Evolutionary conservation across 345 rosid species (phyloP).

Genomic region (Sonneratia alba): DNA sequence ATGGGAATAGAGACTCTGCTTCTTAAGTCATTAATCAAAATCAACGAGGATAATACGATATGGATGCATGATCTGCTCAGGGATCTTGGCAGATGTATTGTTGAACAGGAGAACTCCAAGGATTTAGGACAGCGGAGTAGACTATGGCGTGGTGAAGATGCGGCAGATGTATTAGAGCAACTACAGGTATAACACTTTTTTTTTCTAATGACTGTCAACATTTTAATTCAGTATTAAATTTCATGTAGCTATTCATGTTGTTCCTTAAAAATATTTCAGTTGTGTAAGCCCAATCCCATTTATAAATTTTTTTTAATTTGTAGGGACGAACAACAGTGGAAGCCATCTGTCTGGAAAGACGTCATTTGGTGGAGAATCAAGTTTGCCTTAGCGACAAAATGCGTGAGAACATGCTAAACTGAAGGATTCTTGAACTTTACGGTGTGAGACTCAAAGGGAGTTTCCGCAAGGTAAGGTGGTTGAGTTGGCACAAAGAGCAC

Average conservation of each 20-base stretch:
- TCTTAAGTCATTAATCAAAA: not conserved
- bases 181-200: not conserved
- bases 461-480: no score
- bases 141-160: not conserved
- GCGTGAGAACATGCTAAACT: no score
- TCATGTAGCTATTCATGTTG: not conserved
- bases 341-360: not conserved
- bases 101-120: not conserved
- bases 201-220: not conserved
- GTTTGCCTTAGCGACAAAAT: not conserved
- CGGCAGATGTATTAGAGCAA: not conserved
- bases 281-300: not conserved
- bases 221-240: no score
- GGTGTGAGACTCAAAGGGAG: no score
- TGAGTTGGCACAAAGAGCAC: no score
- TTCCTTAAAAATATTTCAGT: not conserved
- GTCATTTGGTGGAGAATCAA: not conserved
- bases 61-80: conserved; percentile 9
- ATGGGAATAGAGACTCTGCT: not conserved
- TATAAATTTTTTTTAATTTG: not conserved
- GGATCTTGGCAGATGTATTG: conserved; percentile 2
- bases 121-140: not conserved
- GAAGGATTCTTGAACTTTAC: no score
- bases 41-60: not conserved
- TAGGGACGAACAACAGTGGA: not conserved